Base-by-base conservation (phyloP, 1,139 yeast genomes). In the Taphrina sp. region DNA sequence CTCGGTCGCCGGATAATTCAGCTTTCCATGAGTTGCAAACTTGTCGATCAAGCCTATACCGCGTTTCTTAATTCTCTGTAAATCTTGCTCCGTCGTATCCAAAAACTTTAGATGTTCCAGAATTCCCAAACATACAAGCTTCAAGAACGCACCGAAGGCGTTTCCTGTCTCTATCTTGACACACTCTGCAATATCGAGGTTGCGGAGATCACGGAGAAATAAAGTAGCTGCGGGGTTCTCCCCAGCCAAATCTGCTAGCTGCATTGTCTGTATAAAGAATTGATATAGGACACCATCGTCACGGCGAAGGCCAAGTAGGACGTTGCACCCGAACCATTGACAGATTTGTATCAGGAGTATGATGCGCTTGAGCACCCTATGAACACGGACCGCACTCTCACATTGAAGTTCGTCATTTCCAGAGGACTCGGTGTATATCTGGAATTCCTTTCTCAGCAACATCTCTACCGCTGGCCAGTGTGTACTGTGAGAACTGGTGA, bases 11-110 rank as follows among this genome's bases (percentile, higher is more conserved):
- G 29, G 23, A 14, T 33, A 41, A 23, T 39, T 28, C 37, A 49
- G 20, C 20, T 39, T 41, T 7, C 54, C 54, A 7, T 34, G 31
- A 5, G 54, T 49, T 10, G 44, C 38, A 31, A 49, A 49, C 17
- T 49, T 49, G 54, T 49, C 54, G 5, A 49, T 46, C 5, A 49
- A 16, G 5, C 26, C 43, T 5, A 33, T 38, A 3, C 44, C 36
- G 7, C 28, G 29, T 8, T 17, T 31, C 16, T 23, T 39, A 5
- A 34, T 33, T 8, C 54, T 33, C 20, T 23, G 36, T 10, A 43
- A 22, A 29, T 43, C 47, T 7, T 5, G 2, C 10, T 24, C 7
- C 12, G 14, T 7, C 3, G 20, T 16, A 7, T 17, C 19, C 17
- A 49, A 10, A 17, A 20, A 14, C 10, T 10, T 19, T 22, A 38